Base-by-base conservation (phyloP, 2,329 filamentous ascomycete genomes). In the Zelopaecilomyces penicillatus region DNA sequence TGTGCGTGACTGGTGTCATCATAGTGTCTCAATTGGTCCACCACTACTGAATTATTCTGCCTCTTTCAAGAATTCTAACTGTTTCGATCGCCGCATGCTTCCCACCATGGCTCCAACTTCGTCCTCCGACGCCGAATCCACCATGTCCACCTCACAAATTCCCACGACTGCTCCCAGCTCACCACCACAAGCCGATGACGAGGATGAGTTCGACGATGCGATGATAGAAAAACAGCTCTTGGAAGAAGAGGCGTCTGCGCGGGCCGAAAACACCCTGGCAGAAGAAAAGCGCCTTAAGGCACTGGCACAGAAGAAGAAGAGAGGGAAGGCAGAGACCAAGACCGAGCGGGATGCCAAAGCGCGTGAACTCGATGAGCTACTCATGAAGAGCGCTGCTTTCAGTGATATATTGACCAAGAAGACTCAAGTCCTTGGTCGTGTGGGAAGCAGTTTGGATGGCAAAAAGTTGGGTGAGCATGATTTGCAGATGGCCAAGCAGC, bases 401-500 rank as follows among this genome's bases (percentile, higher is more conserved):
- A 77, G 74, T 26, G 75, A 81, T 33, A 80, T 82, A 7, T 57
- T 83, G 2, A 82, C 78, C 0, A 74, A 77, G 44, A 83, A 82
- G 60, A 83, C 80, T 0, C 71, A 80, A 41, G 78, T 76, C 0
- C 65, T 83, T 1, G 80, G 80, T 1, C 71, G 78, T 2, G 78
- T 83, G 0, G 80, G 80, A 3, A 78, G 74, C 3, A 70, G 73
- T 6, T 66, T 83, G 2, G 76, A 81, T 46, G 79, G 78, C 9
- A 73, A 80, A 53, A 67, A 74, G 0, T 62, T 83, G 0, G 76
- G 77, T 5, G 78, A 81, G 49, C 79, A 82, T 44, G 75, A 89
- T 43, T 65, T 96, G 11, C 75, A 82, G 45, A 87, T 94, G 61
- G 91, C 90, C 0, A 75, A 85, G 50, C 93, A 98, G 59, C 93